Percentiles rank a stretch among this genome's conserved stretches.
Evolutionary conservation across 768 basidiomycete species (phyloP).

Genomic region (Solioccasus polychromus): DNA sequence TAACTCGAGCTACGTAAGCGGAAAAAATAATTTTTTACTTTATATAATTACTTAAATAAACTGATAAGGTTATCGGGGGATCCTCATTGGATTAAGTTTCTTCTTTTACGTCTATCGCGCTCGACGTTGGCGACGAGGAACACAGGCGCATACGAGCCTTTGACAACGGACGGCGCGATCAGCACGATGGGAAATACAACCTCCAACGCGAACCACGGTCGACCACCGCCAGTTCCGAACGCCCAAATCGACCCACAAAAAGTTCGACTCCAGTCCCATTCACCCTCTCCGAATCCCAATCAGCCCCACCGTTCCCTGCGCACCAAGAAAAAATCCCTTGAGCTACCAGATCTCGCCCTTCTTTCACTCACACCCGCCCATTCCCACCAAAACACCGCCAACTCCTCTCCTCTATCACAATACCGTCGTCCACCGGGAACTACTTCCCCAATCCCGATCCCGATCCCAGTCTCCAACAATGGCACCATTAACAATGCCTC

Average conservation of each 20-base stretch:
- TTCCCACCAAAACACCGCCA: slow-evolving; percentile 35
- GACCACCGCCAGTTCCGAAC: slow-evolving; percentile 23
- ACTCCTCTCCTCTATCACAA: slow-evolving; percentile 40
- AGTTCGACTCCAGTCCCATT: slow-evolving; percentile 27
- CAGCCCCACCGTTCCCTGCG: slow-evolving; percentile 60
- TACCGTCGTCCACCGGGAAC: slow-evolving; percentile 40
- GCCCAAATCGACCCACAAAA: slow-evolving; percentile 28
- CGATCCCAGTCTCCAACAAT: slow-evolving; percentile 38
- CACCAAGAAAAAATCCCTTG: slow-evolving; percentile 68
- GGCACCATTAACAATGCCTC: slow-evolving; percentile 35
- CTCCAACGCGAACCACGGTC: slow-evolving; percentile 28
- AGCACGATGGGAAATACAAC: slow-evolving; percentile 34
- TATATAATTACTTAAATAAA: slow-evolving; percentile 9
- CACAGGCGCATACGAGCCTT: slow-evolving; percentile 10
- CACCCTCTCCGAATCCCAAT: slow-evolving; percentile 40
- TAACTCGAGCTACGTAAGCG: slow-evolving; percentile 2
- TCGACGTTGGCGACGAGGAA: slow-evolving; percentile 20
- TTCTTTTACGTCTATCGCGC: slow-evolving; percentile 35
- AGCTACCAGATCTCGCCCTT: slow-evolving; percentile 69
- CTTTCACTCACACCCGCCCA: slow-evolving; percentile 45
- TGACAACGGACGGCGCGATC: slow-evolving; percentile 18
- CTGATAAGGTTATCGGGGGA: slow-evolving; percentile 23
- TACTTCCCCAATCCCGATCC: slow-evolving; percentile 50
- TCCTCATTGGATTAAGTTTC: slow-evolving; percentile 24
- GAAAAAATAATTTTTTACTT: slow-evolving; percentile 9